These are phyloP conservation scores for Brassica incana DNA, from an alignment of 345 rosid species.

Conservation along the genomic window DNA sequence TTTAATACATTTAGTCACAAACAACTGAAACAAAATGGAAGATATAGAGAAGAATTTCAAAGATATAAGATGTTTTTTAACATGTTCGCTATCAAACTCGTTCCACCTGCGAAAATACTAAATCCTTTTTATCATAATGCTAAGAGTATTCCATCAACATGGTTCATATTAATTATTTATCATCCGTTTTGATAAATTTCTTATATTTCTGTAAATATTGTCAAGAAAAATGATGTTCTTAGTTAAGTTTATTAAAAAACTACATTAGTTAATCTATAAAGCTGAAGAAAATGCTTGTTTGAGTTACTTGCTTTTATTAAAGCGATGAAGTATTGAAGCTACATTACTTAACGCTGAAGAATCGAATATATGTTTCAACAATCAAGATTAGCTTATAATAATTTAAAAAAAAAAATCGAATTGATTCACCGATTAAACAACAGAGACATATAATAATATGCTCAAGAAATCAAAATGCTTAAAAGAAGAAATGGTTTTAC, in stretches of 20 bases:
- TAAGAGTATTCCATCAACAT: no score
- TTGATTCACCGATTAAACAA: not conserved
- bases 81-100: not conserved
- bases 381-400: not conserved
- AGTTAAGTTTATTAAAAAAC: not conserved
- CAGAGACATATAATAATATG: not conserved
- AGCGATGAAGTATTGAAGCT: not conserved
- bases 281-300: not conserved
- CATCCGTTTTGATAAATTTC: not conserved
- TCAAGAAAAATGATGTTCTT: not conserved
- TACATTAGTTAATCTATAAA: slow-evolving; percentile 1
- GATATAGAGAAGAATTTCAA: not conserved
- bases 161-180: no score
- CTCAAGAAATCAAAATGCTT: not conserved
- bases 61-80: not conserved
- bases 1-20: not conserved
- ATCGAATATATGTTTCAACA: not conserved
- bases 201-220: not conserved
- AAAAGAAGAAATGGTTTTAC: slow-evolving; percentile 37
- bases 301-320: not conserved
- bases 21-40: not conserved
- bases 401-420: not conserved
- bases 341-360: not conserved
- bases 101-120: not conserved
- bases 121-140: no score